Base-by-base conservation (phyloP, 148 eudicot species). In the Linanthus parryae region DNA sequence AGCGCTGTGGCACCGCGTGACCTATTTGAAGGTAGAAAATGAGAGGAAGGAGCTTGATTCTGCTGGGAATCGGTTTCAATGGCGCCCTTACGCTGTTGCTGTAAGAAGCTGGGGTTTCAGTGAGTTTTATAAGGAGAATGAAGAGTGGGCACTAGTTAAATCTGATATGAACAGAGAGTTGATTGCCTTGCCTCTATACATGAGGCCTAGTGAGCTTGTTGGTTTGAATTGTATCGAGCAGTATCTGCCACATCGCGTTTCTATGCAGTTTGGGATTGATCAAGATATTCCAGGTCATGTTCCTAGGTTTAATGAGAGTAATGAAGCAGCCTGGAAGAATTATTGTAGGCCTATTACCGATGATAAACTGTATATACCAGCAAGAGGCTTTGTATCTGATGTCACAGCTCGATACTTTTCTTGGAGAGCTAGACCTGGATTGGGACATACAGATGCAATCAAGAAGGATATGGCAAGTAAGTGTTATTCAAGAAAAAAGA, bases 1-100 rank as follows among this genome's bases (percentile, higher is more conserved):
- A 8, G 58, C 71, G 36, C 52, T 74, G 16, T 80, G 79, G 82
- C 44, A 66, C 17, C 23, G 44, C 5, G 36, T 51, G 36, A 50
- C 7, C 7, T 50, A 24, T 1, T 4, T 14, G 27, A 51, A 61
- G 2, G 5, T 2, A 9, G 37, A 19, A 19, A 13, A 46, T 21
- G 28, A 54, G 46, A 35, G 48, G 26, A 10, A 15, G 3, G 67
- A 24, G 19, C 1, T 70, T 4, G 63, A 62, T 14, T 49, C 35
- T n/a, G 23, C 25, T 38, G 58, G 27, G 0, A 45, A 37, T 1
- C 34, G 22, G 22, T 76, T 72, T 18, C 4, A 37, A 17, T 75
- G 75, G 79, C 56, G 76, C 31, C 81, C 79, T 37, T 44, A 29
- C 31, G 29, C 26, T 20, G 23, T 2, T 13, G 37, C 17, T 16